Evolutionary conservation across 2,329 filamentous ascomycete species (phyloP).

Genomic region (Fusarium sp.): DNA sequence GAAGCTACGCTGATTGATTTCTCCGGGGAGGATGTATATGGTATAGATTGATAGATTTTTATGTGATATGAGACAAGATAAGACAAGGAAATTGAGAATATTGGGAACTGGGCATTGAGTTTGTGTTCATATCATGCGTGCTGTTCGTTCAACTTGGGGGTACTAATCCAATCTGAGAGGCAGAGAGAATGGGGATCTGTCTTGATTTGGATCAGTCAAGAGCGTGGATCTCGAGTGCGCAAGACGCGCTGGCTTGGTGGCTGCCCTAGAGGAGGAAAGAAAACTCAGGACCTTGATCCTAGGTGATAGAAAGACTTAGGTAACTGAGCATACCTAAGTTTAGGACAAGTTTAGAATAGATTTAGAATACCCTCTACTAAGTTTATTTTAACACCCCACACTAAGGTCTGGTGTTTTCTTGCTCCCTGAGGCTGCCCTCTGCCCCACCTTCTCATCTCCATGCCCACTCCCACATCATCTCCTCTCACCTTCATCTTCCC

Average conservation of each 20-base stretch:
- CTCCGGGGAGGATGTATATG: slow-evolving; percentile 20
- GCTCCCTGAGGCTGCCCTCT: not conserved
- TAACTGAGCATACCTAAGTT: too few relatives aligned
- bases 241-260: not conserved
- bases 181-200: not conserved
- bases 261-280: not conserved
- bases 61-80: slow-evolving; percentile 20
- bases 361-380: too few relatives aligned
- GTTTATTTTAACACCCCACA: too few relatives aligned
- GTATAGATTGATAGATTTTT: slow-evolving; percentile 20
- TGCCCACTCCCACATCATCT: not conserved
- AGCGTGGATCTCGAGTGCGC: not conserved
- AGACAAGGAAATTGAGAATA: not conserved
- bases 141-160: not conserved
- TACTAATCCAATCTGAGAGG: not conserved
- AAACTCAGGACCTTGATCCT: too few relatives aligned
- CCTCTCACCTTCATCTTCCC: not conserved
- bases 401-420: too few relatives aligned
- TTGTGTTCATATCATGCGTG: not conserved
- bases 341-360: too few relatives aligned
- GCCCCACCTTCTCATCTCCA: not conserved
- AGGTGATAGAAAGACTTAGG: too few relatives aligned
- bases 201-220: not conserved
- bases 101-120: not conserved
- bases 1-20: slow-evolving; percentile 35